Evolutionary conservation across 2,329 filamentous ascomycete species (phyloP).

Genomic region (Diaporthe vexans): DNA sequence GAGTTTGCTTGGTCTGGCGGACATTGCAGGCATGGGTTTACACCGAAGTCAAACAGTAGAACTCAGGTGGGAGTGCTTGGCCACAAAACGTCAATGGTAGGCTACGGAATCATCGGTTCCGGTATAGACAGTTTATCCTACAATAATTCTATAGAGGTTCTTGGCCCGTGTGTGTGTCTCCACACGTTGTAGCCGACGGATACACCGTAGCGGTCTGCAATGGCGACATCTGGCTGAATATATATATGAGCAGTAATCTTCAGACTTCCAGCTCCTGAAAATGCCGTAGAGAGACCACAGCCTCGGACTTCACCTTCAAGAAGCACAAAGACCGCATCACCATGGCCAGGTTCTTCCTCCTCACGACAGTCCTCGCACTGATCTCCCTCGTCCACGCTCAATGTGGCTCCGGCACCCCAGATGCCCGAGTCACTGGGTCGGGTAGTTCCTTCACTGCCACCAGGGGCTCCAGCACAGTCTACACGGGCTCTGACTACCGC

Average conservation of each 20-base stretch:
- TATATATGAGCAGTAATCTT: neutral
- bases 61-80: neutral
- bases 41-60: conserved; percentile 7
- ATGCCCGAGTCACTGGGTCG: conserved; percentile 63
- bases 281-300: neutral
- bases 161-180: neutral
- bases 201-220: neutral
- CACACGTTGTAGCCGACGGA: neutral
- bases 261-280: neutral
- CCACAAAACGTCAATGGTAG: conserved; percentile 12
- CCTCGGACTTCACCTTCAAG: neutral
- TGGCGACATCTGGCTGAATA: neutral
- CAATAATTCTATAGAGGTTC: conserved; percentile 3
- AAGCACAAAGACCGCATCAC: neutral
- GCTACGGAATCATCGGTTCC: conserved; percentile 31
- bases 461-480: conserved; percentile 60
- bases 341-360: conserved; percentile 44
- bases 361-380: conserved; percentile 59
- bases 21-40: conserved; percentile 29
- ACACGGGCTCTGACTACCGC: conserved; percentile 67
- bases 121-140: conserved; percentile 24
- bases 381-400: conserved; percentile 56
- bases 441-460: conserved; percentile 59
- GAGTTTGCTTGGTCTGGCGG: conserved; percentile 1
- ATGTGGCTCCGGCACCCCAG: conserved; percentile 61